Base-by-base conservation (phyloP, 768 basidiomycete species). In the Hemileccinum impolitum region DNA sequence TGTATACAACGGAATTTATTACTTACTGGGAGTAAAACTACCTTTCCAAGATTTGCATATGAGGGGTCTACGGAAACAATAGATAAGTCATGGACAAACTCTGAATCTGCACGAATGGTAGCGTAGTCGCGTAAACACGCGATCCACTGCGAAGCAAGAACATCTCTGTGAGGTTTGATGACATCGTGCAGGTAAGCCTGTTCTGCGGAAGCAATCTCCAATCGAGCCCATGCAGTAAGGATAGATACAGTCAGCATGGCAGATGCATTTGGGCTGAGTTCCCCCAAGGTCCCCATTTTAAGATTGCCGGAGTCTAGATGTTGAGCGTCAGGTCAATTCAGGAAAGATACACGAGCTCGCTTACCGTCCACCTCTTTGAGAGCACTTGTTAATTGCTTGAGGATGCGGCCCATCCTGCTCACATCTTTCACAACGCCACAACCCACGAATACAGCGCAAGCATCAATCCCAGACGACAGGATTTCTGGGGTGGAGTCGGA, bases 401-500 rank as follows among this genome's bases (percentile, higher is more conserved):
- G 70, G 46, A 98, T 94, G 18, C 95, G 82, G 0, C 95, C 95
- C 95, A 99, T 97, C 50, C 90, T 77, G 38, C 71, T 71, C 4
- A 94, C 79, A 66, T 97, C 92, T 63, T 90, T 94, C 21, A 96
- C 88, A 14, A 97, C 84, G 8, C 96, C 95, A 59, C 89, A 92
- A 1, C 95, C 94, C 8, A 98, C 92, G 60, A 95, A 98, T 8
- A 93, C 79, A 3, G 95, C 96, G 58, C 95, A 97, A 10, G 93
- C 87, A 61, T 93, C 83, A 15, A 98, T 84, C 1, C 94, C 95
- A 21, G 90, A 85, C 0, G 94, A 90, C 35, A 97, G 63, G 28
- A 98, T 94, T 64, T 99, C 95, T 0, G 95, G 95, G 1, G 93
- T 92, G 1, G 94, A 91, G 63, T 98, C 96, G 0, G 91, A 78